phyloP scores from a whole-genome alignment of 2,329 filamentous ascomycete species.

The Coleophoma eucalyptorum region DNA sequence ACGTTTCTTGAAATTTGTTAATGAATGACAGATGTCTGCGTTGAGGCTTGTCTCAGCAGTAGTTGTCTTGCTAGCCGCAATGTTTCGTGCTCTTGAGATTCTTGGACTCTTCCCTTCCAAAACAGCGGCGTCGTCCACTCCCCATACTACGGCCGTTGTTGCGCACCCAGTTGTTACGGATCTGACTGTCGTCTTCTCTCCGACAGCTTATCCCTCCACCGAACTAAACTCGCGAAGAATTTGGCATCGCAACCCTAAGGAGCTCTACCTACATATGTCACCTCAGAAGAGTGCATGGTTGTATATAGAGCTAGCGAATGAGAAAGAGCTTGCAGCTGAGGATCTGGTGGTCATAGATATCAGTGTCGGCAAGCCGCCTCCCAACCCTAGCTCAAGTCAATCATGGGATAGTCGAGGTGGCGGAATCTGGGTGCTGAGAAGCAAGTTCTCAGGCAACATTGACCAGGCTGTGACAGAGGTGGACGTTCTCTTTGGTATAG shows the following conservation, averaged over 20 bases:
- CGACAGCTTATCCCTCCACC: constrained; percentile 17
- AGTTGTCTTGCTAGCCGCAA: too few relatives aligned
- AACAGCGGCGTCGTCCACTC: constrained; percentile 15
- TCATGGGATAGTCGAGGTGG: constrained; percentile 61
- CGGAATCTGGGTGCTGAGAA: constrained; percentile 59
- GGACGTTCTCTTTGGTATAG: constrained; percentile 63
- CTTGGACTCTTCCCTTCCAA: constrained; percentile 7
- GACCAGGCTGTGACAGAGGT: constrained; percentile 54
- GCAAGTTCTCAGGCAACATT: constrained; percentile 38
- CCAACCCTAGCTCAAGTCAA: constrained; percentile 45
- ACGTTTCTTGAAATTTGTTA: too few relatives aligned
- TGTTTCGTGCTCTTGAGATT: too few relatives aligned
- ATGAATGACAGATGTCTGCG: too few relatives aligned
- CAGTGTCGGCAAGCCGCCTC: constrained; percentile 54
- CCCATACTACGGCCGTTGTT: constrained; percentile 13
- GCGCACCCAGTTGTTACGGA: constrained; percentile 28
- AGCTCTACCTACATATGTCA: constrained; percentile 65
- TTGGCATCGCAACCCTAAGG: constrained; percentile 66
- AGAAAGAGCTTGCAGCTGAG: constrained; percentile 58
- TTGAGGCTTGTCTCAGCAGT: too few relatives aligned
- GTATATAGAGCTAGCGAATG: constrained; percentile 61
- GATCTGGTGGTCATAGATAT: constrained; percentile 58
- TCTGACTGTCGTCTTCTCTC: constrained; percentile 26
- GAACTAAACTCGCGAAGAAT: constrained; percentile 18
- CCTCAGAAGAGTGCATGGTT: constrained; percentile 60